phyloP scores from a whole-genome alignment of 2,329 filamentous ascomycete genomes.

The Fusarium chuoi region DNA sequence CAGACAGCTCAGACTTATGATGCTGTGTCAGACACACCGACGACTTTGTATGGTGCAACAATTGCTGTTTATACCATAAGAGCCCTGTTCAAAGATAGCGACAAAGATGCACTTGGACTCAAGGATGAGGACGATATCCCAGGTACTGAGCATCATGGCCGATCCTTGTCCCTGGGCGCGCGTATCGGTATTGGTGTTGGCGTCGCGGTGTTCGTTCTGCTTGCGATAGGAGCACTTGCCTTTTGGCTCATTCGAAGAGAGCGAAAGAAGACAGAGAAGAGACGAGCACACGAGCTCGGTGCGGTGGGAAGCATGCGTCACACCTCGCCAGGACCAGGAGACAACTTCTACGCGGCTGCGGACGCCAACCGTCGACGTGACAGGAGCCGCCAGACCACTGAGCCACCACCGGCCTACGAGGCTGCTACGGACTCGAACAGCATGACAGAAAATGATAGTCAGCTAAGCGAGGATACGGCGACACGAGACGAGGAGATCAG shows the following conservation, averaged over 20 bases:
- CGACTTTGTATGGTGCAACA: conserved; percentile 51
- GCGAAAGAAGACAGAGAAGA: conserved; percentile 24
- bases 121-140: conserved; percentile 48
- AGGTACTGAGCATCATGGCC: conserved; percentile 24
- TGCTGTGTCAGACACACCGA: conserved; percentile 50
- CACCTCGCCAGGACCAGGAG: conserved; percentile 12
- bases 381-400: conserved; percentile 23
- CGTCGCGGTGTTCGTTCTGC: conserved; percentile 44
- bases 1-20: conserved; percentile 49
- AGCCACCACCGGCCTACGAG: conserved; percentile 49
- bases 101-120: conserved; percentile 49
- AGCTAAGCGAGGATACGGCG: conserved; percentile 34
- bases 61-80: conserved; percentile 52
- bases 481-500: conserved; percentile 47
- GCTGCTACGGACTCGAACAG: conserved; percentile 39
- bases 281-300: conserved; percentile 39
- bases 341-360: conserved; percentile 27
- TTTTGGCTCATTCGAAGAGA: conserved; percentile 45
- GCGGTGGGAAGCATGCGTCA: conserved; percentile 35
- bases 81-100: conserved; percentile 51
- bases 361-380: conserved; percentile 28
- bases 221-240: conserved; percentile 42
- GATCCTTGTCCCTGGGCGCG: conserved; percentile 44
- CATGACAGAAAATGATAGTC: conserved; percentile 36
- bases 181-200: conserved; percentile 51